Base-by-base conservation (phyloP, 192 early-diverging fungal species). In the Backusella morwellensis region DNA sequence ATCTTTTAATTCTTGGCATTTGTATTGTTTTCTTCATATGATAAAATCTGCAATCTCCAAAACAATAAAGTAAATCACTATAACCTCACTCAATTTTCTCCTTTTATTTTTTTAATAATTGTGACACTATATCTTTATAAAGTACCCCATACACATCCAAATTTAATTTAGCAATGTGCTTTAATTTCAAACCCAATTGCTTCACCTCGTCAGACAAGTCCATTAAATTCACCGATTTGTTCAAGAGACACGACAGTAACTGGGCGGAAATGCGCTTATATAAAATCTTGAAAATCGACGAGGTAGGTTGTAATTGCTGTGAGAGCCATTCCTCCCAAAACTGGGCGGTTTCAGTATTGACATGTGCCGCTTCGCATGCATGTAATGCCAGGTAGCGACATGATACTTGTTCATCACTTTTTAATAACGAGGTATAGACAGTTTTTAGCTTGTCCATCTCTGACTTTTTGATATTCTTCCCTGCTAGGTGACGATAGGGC, bases 371-470 rank as follows among this genome's bases (percentile, higher is more conserved):
- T 23, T 69, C 35, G 32, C 76, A 77, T 11, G 71, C 77, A 21
- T 78, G 59, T 19, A 73, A 17, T 6, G 71, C 70, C 32, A 78
- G 50, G 34, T 78, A 34, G 21, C 15, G 66, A 41, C 71, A 71
- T 0, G 76, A 71, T 29, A 77, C 76, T 44, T 69, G 14, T 21
- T 56, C 38, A 35, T 38, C 82, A 14, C 84, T 79, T 6, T 83
- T 85, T 47, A 87, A 52, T 32, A 83, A 23, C 4, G 84, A 26
- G 74, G 78, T 78, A 7, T 83, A 77, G 0, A 78, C 75, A n/a
- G 68, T 76, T 47, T 85, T 85, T 32, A 85, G 73, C 21, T 81
- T 75, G 8, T 79, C 41, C 6, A 85, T 71, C 67, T 85, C 84
- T 26, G 83, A 72, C 21, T 75, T 77, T 3, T 80, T 83, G 42